Evolutionary conservation across 495 filamentous ascomycete species (phyloP).

Genomic region (Penicillium flavigenum): DNA sequence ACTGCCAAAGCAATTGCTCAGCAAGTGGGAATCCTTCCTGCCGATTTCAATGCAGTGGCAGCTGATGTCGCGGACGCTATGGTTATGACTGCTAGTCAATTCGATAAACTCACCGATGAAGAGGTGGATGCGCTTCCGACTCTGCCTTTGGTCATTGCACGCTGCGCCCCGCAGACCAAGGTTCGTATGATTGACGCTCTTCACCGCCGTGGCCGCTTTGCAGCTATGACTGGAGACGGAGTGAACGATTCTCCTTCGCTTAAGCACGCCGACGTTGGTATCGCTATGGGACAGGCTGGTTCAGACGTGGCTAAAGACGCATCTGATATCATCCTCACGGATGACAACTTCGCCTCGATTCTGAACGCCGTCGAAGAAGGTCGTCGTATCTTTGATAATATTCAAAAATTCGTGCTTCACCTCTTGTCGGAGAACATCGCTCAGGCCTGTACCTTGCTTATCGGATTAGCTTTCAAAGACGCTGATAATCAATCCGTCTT

Average conservation of each 20-base stretch:
- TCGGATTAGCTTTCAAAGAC: slow-evolving; percentile 66
- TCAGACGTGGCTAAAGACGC: slow-evolving; percentile 78
- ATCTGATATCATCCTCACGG: slow-evolving; percentile 67
- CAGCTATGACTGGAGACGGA: slow-evolving; percentile 93
- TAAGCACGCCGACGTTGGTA: slow-evolving; percentile 78
- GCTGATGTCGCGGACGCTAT: slow-evolving; percentile 51
- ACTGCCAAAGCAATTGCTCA: slow-evolving; percentile 75
- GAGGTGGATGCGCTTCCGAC: slow-evolving; percentile 59
- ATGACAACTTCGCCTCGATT: slow-evolving; percentile 75
- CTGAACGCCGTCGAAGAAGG: slow-evolving; percentile 64
- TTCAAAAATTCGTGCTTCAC: slow-evolving; percentile 67
- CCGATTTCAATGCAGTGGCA: slow-evolving; percentile 51
- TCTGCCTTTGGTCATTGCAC: slow-evolving; percentile 63
- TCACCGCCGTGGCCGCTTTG: slow-evolving; percentile 71
- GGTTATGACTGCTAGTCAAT: slow-evolving; percentile 63
- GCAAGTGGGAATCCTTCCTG: slow-evolving; percentile 71
- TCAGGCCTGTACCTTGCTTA: slow-evolving; percentile 58
- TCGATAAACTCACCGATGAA: slow-evolving; percentile 58
- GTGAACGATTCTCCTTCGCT: slow-evolving; percentile 89
- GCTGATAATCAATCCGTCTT: slow-evolving; percentile 55
- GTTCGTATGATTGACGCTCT: slow-evolving; percentile 67
- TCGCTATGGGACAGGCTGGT: slow-evolving; percentile 78
- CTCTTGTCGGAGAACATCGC: slow-evolving; percentile 64
- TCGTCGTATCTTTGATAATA: slow-evolving; percentile 65
- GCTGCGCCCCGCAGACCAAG: slow-evolving; percentile 67